A percentile compares a stretch with the other conserved stretches of the same genome.
Conservation (phyloP, 129 eudicot species). For the Dittrichia graveolens region DNA sequence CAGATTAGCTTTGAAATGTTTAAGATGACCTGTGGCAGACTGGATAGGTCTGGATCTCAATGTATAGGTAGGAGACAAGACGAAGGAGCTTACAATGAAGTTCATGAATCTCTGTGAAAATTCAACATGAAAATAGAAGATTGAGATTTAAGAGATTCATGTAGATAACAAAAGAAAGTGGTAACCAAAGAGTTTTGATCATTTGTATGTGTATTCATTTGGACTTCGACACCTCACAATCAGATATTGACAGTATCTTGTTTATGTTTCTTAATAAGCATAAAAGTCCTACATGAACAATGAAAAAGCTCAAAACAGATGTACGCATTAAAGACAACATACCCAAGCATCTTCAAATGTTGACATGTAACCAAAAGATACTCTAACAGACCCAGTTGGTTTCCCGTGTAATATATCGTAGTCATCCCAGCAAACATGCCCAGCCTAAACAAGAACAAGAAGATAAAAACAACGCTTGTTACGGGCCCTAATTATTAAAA, state of each 20-base stretch:
- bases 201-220: conserved; percentile 1
- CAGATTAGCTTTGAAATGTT: not conserved
- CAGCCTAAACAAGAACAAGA: conserved; percentile 55
- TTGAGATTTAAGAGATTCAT: conserved; percentile 4
- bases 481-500: not conserved
- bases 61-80: conserved; percentile 39
- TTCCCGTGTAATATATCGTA: conserved; percentile 82
- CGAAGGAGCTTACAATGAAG: conserved; percentile 67
- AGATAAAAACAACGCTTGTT: not conserved
- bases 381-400: conserved; percentile 96
- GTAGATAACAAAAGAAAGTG: too few species aligned
- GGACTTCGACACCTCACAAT: not conserved
- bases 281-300: not conserved
- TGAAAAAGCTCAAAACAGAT: not conserved
- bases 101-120: conserved; percentile 66
- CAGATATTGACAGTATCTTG: not conserved
- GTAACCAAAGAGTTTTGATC: too few species aligned
- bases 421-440: conserved; percentile 99
- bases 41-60: conserved; percentile 23
- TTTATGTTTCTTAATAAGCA: too few species aligned
- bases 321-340: conserved; percentile 26
- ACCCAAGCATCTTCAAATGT: conserved; percentile 97
- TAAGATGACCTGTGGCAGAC: conserved; percentile 50
- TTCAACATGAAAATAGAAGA: not conserved
- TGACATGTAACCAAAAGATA: conserved; percentile 97